Evolutionary conservation across 805 yeast species (phyloP).

Genomic region (Barnettozyma siamensis): DNA sequence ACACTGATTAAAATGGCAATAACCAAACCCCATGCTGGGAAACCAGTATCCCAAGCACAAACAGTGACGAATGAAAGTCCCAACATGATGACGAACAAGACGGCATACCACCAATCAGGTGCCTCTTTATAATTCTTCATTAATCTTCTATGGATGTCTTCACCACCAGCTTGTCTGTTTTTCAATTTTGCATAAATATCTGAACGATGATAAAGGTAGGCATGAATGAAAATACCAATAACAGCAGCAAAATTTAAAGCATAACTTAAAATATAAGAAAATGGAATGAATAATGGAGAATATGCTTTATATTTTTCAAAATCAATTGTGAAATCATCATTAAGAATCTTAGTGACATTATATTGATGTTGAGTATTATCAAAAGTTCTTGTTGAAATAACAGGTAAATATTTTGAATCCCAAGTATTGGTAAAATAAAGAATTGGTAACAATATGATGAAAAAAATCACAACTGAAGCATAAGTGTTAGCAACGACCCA

Average conservation of each 20-base stretch:
- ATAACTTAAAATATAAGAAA: no score
- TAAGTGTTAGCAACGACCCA: slow-evolving; percentile 34
- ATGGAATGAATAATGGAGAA: slow-evolving; percentile 49
- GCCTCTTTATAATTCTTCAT: slow-evolving; percentile 56
- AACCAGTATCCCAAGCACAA: slow-evolving; percentile 38
- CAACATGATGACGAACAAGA: slow-evolving; percentile 23
- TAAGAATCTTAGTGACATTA: slow-evolving; percentile 41
- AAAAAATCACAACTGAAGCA: slow-evolving; percentile 41
- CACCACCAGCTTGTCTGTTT: background rate
- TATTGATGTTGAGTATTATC: slow-evolving; percentile 46
- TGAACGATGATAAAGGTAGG: no score
- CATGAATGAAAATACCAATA: no score
- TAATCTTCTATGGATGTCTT: slow-evolving; percentile 41
- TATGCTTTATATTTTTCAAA: slow-evolving; percentile 40
- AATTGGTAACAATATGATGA: slow-evolving; percentile 44
- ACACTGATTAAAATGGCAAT: slow-evolving; percentile 49
- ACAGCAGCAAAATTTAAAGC: no score
- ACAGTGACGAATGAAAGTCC: slow-evolving; percentile 29
- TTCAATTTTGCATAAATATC: background rate
- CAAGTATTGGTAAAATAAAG: no score
- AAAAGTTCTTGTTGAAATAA: slow-evolving; percentile 45
- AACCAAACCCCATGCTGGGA: slow-evolving; percentile 59
- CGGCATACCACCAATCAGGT: slow-evolving; percentile 49
- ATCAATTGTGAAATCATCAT: slow-evolving; percentile 37
- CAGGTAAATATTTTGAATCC: slow-evolving; percentile 37